Evolutionary conservation across 2,329 filamentous ascomycete genomes (phyloP).

Genomic region (Sclerotinia borealis): DNA sequence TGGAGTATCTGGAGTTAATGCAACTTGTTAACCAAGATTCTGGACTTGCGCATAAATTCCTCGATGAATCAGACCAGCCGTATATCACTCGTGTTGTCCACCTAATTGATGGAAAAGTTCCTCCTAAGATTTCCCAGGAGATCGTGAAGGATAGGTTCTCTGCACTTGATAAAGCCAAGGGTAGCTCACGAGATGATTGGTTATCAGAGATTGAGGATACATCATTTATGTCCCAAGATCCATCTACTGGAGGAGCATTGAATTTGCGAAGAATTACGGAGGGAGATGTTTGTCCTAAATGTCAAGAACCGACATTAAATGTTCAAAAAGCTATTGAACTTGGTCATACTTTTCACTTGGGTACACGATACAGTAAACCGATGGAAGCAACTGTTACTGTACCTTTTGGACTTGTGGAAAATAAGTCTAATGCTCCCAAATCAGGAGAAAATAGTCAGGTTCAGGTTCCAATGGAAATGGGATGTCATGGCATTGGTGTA

Average conservation of each 20-base stretch:
- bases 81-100: background rate
- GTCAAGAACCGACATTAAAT: constrained; percentile 54
- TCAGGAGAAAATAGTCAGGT: background rate
- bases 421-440: background rate
- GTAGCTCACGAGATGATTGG: background rate
- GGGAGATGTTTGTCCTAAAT: constrained; percentile 70
- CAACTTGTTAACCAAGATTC: background rate
- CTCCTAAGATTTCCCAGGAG: background rate
- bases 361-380: constrained; percentile 77
- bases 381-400: constrained; percentile 57
- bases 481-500: constrained; percentile 91
- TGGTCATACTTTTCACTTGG: constrained; percentile 91
- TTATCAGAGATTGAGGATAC: background rate
- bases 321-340: constrained; percentile 77
- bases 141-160: background rate
- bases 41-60: background rate
- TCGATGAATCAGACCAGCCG: background rate
- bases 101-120: constrained; percentile 3
- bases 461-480: constrained; percentile 71
- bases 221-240: constrained; percentile 29
- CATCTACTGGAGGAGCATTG: constrained; percentile 39
- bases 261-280: constrained; percentile 60
- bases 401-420: constrained; percentile 31
- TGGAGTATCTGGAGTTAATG: background rate
- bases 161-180: background rate